Evolutionary conservation across 768 basidiomycete species (phyloP).

Genomic region (Suillus discolor): DNA sequence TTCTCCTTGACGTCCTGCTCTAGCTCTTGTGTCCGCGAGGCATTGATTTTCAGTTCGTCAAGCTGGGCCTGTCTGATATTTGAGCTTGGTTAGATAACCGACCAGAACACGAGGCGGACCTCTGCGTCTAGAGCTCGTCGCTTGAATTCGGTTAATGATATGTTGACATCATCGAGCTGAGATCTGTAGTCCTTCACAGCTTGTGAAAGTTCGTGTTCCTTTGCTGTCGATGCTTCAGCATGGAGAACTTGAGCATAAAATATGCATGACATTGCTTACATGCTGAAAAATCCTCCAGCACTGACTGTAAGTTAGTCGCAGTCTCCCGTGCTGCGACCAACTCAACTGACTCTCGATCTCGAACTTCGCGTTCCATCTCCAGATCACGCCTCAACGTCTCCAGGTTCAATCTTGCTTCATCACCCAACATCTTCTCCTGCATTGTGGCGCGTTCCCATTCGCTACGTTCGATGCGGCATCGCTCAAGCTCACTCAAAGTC

Average conservation of each 20-base stretch:
- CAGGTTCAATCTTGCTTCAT: constrained; percentile 63
- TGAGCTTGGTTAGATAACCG: background rate
- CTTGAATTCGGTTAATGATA: constrained; percentile 89
- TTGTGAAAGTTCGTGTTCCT: constrained; percentile 86
- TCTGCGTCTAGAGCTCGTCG: constrained; percentile 87
- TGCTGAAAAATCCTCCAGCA: constrained; percentile 93
- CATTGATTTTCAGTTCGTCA: constrained; percentile 70
- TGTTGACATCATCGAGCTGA: constrained; percentile 68
- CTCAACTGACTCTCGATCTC: constrained; percentile 55
- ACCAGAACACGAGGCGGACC: constrained; percentile 41
- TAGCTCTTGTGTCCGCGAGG: constrained; percentile 66
- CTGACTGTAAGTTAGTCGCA: constrained; percentile 83
- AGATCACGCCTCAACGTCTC: constrained; percentile 64
- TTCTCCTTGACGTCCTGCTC: constrained; percentile 96
- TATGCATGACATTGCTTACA: constrained; percentile 50
- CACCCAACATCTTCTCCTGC: constrained; percentile 69
- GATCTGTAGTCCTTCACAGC: constrained; percentile 82
- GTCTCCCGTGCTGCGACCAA: constrained; percentile 74
- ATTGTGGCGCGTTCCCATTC: constrained; percentile 66
- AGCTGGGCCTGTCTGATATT: constrained; percentile 59
- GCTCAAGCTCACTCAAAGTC: constrained; percentile 83
- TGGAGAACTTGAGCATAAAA: constrained; percentile 1
- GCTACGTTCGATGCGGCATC: constrained; percentile 79
- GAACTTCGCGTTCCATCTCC: constrained; percentile 62
- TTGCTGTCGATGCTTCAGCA: constrained; percentile 51